Evolutionary conservation across 176 grass and related monocot genomes (phyloP), one percentile per base, ranked within the genome.

Genomic region (Lolium rigidum): DNA sequence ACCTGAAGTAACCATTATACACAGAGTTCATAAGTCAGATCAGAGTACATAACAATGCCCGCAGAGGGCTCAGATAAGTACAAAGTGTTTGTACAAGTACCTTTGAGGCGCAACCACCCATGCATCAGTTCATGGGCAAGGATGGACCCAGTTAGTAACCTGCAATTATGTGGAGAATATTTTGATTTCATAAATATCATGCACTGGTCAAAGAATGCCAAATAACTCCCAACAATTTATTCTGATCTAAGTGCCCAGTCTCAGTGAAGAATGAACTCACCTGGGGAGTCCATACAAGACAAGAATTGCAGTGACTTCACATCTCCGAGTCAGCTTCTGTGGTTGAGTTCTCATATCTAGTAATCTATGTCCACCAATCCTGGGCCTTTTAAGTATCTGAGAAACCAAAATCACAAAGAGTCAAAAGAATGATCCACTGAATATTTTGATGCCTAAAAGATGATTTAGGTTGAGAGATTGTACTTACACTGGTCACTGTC

Each of bases 71-170:
- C 31, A 73, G 7, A 76, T 55, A 3, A 41, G 9, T 17, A 48
- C 9, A 84, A 31, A 1, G n/a, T 78, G 72, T 74, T 11, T 20
- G 47, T 49, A n/a, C 24, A 75, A 7, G 35, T 86, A 96, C 97
- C 92, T 96, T 99, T 99, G 52, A 95, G 96, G 78, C 96, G 91
- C 83, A 95, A 85, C 93, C 93, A 98, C 15, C 90, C 90, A 3
- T 98, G 93, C 96, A 98, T 95, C 70, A 98, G 73, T 89, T 98
- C 96, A 84, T 98, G 96, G 86, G 91, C 91, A 86, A 98, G 93
- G 80, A 98, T 98, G 52, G 97, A 99, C 4, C 96, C 96, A 22
- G 96, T 98, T 82, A 98, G 76, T 47, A 98, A 84, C 88, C 93
- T 98, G 93, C 83, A 87, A 67, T 77, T 50, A 49, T n/a, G 22